Evolutionary conservation across 345 rosid species (phyloP), one percentile per base, ranked within the genome.

Genomic region (Linum trigynum): DNA sequence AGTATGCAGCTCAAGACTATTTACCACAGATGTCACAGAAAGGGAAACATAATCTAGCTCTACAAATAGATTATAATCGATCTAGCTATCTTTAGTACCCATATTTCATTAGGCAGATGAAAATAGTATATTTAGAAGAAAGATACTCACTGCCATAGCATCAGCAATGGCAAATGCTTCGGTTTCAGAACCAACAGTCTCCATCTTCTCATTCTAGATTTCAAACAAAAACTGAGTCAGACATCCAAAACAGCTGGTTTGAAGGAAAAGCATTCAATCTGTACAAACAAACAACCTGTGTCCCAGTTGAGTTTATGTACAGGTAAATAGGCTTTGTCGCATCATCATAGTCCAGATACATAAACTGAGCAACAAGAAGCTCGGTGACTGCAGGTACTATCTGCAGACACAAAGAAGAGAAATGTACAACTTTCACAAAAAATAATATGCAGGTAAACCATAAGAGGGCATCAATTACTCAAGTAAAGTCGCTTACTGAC

Each of bases 141-240:
- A 15, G 38, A 70, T 68, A 81, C 99, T 88, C 75, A 88, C 99
- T 67, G 75, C 55, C 81, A 94, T 90, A 4, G 77, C 70, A 67
- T 90, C 99, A 62, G 91, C 97, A 62, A 94, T 88, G 48, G 92
- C 92, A 82, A 77, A 94, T 68, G 97, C 97, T 66, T 88, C 99
- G 4, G 92, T 83, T 75, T 94, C 99, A 55, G 96, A 79, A 65
- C 95, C 99, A 71, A 94, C 97, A 39, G 83, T 80, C 79, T 94
- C 89, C 86, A 72, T 80, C 77, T 86, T 83, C 75, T 84, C 95
- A 82, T 90, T 80, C 99, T 90, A 75, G 64, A 83, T 61, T 42
- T 38, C 6, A 58, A 57, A 41, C 39, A 9, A 41, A 57, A 55
- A 45, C 37, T 15, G 57, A 9, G 40, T 48, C 53, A 48, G 2